Base-by-base conservation (phyloP, 257 asterid species). In the Ophiorrhiza pumila region DNA sequence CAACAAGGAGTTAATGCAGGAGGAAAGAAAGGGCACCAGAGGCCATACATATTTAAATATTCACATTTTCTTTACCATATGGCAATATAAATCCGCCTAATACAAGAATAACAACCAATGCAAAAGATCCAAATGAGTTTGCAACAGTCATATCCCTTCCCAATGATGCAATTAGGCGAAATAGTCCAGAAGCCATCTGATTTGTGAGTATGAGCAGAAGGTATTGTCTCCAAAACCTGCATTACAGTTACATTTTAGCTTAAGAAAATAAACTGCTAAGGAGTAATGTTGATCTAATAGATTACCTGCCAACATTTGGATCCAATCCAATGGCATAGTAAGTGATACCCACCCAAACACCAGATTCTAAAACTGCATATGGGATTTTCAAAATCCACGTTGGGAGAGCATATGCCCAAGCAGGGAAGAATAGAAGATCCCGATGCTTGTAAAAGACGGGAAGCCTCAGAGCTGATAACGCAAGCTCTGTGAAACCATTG, bases 391-490 rank as follows among this genome's bases (percentile, higher is more conserved):
- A 80, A 61, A 90, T 79, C 96, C 97, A 92, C 63, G 92, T 87
- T 35, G 97, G 97, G 34, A 90, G 80, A 57, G 98, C 86, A 74
- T 83, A 92, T 37, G 82, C 77, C 98, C 98, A 92, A 64, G 96
- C 88, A 1, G 98, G 98, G 62, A 90, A 92, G 80, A 92, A 87
- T 20, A 70, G 88, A 42, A 88, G 77, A 76, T 92, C 96, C 53
- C 98, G 79, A 56, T 92, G 98, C 87, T 90, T 92, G 85, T 92
- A 90, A 71, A 92, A 82, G 74, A 92, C 88, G 0, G 97, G 96
- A 78, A 92, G 93, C 83, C 88, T 92, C 15, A 89, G 76, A 62
- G 90, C 85, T 79, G 88, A 72, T 87, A 88, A 83, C 1, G 96
- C 89, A 32, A 90, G 91, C 85, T 92, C 97, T 85, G 87, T 72